Conservation (phyloP, 345 rosid genomes). For the Aquilaria sinensis region DNA sequence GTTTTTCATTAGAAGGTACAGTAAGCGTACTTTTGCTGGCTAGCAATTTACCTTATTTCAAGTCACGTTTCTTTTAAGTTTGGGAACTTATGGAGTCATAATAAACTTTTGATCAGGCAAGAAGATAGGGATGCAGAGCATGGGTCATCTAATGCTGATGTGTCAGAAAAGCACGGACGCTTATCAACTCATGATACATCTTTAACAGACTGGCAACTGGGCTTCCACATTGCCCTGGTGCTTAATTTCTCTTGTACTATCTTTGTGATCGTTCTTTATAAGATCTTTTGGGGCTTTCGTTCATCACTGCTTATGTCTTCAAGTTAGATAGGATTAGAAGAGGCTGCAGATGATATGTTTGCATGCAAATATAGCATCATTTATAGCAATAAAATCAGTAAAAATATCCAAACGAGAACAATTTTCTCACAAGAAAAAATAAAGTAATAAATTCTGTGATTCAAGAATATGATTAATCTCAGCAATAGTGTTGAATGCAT, state of each 20-base stretch:
- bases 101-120: slow-evolving; percentile 47
- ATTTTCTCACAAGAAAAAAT: not conserved
- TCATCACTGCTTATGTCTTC: not conserved
- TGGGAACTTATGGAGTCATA: not conserved
- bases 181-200: slow-evolving; percentile 69
- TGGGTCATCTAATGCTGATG: slow-evolving; percentile 48
- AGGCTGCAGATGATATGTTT: no score
- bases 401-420: not conserved
- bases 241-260: slow-evolving; percentile 3
- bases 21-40: not conserved
- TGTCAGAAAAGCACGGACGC: slow-evolving; percentile 56
- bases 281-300: not conserved
- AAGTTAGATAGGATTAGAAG: not conserved
- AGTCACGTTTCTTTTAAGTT: slow-evolving; percentile 2
- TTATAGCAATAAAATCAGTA: not conserved
- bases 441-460: not conserved
- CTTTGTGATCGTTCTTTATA: slow-evolving; percentile 6
- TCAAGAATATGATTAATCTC: not conserved
- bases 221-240: slow-evolving; percentile 92
- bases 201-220: slow-evolving; percentile 92
- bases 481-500: no score
- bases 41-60: not conserved
- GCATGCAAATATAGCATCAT: no score
- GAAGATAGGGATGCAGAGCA: slow-evolving; percentile 64
- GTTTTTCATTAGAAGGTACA: slow-evolving; percentile 79